These are phyloP conservation scores for Leucoagaricus sp. DNA, from an alignment of 1,284 basidiomycete genomes.

Conservation along the genomic window DNA sequence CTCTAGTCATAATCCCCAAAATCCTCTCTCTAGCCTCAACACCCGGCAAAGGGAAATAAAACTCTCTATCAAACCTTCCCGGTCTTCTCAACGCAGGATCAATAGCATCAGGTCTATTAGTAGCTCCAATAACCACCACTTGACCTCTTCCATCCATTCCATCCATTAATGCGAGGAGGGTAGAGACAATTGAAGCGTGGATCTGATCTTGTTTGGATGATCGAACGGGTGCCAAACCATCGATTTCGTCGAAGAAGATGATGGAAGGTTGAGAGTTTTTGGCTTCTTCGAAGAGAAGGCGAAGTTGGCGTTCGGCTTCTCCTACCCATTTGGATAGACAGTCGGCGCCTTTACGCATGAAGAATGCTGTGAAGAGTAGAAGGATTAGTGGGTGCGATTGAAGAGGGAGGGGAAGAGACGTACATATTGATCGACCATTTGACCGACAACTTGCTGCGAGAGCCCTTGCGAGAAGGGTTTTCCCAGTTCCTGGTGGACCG, in stretches of 20 bases:
- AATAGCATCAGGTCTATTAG: constrained; percentile 95
- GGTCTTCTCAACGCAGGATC: constrained; percentile 95
- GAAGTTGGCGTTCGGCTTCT: constrained; percentile 95
- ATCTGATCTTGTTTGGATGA: constrained; percentile 99
- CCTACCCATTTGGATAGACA: constrained; percentile 99
- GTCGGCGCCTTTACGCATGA: constrained; percentile 99
- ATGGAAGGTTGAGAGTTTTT: constrained; percentile 92
- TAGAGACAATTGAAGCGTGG: constrained; percentile 97
- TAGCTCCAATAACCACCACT: constrained; percentile 98
- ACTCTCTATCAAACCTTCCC: constrained; percentile 97
- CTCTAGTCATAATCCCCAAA: constrained; percentile 87
- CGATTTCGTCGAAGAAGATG: constrained; percentile 98
- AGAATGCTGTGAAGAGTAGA: constrained; percentile 70
- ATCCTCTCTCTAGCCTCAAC: constrained; percentile 88
- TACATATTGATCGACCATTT: constrained; percentile 89
- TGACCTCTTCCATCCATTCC: constrained; percentile 99
- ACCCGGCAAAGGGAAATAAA: constrained; percentile 94
- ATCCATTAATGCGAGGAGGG: constrained; percentile 96
- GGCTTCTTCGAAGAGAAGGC: constrained; percentile 96
- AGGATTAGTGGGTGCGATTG: constrained; percentile 3
- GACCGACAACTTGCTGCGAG: constrained; percentile 92
- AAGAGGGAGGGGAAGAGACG: constrained; percentile 29
- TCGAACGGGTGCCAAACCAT: constrained; percentile 96
- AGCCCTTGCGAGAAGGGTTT: constrained; percentile 92
- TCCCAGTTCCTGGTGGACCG: constrained; percentile 93